phyloP scores from a whole-genome alignment of 2,329 filamentous ascomycete genomes.

The Aureobasidium melanogenum region DNA sequence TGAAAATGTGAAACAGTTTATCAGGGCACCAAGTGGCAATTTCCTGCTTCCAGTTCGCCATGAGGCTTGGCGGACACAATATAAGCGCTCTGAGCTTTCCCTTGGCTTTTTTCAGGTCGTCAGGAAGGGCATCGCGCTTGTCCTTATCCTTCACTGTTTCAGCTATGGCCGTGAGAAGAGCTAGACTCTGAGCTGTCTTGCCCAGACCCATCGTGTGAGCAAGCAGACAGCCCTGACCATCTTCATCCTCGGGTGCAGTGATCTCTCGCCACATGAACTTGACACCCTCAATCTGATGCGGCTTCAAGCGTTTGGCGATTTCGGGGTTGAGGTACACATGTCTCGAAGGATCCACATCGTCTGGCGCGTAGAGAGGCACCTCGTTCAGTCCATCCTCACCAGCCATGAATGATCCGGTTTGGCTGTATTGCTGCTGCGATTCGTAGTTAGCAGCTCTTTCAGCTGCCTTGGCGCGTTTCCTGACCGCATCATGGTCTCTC shows the following conservation, averaged over 20 bases:
- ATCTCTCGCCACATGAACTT: constrained; percentile 86
- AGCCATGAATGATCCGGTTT: background rate
- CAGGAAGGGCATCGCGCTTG: constrained; percentile 60
- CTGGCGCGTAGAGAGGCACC: background rate
- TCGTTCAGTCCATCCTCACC: background rate
- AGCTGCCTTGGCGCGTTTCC: constrained; percentile 15
- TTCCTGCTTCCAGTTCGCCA: constrained; percentile 80
- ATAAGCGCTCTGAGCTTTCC: constrained; percentile 55
- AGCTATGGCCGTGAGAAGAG: constrained; percentile 66
- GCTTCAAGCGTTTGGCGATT: constrained; percentile 60
- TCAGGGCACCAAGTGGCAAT: constrained; percentile 55
- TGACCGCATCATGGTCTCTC: constrained; percentile 14
- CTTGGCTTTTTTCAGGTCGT: constrained; percentile 37
- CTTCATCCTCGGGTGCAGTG: constrained; percentile 43
- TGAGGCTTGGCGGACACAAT: constrained; percentile 63
- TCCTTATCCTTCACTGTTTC: constrained; percentile 54
- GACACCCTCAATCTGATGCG: constrained; percentile 73
- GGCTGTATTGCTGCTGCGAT: background rate
- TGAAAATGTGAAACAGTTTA: constrained; percentile 46
- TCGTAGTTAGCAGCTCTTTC: background rate
- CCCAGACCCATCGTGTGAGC: constrained; percentile 88
- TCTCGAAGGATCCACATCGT: constrained; percentile 29
- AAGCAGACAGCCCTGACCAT: constrained; percentile 65
- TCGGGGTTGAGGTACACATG: constrained; percentile 56
- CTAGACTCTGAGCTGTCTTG: constrained; percentile 84